Evolutionary conservation across 129 eudicot genomes (phyloP).

Genomic region (Cynara cardunculus): DNA sequence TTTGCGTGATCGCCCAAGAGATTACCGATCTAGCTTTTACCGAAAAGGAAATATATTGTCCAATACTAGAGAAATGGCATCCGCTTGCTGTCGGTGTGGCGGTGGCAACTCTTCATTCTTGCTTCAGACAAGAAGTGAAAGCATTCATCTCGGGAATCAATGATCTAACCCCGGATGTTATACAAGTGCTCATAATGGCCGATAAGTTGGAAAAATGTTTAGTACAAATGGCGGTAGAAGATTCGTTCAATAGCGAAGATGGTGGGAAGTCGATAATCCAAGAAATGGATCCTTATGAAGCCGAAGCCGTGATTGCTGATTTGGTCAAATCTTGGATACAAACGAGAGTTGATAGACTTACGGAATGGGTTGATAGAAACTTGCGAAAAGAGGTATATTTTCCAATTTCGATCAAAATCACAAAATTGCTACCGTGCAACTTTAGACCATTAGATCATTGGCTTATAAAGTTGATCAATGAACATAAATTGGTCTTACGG

Average conservation of each 20-base stretch:
- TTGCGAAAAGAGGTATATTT: slow-evolving; percentile 71
- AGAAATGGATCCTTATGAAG: slow-evolving; percentile 84
- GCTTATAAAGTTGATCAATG: too few relatives aligned
- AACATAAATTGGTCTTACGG: too few relatives aligned
- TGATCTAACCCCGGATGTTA: slow-evolving; percentile 74
- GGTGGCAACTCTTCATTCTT: slow-evolving; percentile 78
- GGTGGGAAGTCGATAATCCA: slow-evolving; percentile 81
- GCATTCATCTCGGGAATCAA: slow-evolving; percentile 56
- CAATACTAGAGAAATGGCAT: slow-evolving; percentile 69
- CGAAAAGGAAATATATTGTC: slow-evolving; percentile 78
- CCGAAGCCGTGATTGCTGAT: slow-evolving; percentile 59
- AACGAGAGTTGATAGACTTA: slow-evolving; percentile 61
- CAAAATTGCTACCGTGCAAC: too few relatives aligned
- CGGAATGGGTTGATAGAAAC: slow-evolving; percentile 74
- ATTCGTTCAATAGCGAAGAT: slow-evolving; percentile 84
- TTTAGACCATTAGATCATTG: too few relatives aligned
- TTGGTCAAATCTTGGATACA: slow-evolving; percentile 78
- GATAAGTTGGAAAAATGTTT: slow-evolving; percentile 78
- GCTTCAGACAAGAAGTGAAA: slow-evolving; percentile 63
- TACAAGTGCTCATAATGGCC: slow-evolving; percentile 71
- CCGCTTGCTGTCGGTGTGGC: slow-evolving; percentile 84
- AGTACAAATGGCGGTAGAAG: slow-evolving; percentile 82
- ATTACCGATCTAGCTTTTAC: slow-evolving; percentile 61
- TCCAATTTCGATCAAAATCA: too few relatives aligned
- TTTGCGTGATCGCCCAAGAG: slow-evolving; percentile 77